Conservation (phyloP, 306 rosid species). For the Vigna mungo region DNA sequence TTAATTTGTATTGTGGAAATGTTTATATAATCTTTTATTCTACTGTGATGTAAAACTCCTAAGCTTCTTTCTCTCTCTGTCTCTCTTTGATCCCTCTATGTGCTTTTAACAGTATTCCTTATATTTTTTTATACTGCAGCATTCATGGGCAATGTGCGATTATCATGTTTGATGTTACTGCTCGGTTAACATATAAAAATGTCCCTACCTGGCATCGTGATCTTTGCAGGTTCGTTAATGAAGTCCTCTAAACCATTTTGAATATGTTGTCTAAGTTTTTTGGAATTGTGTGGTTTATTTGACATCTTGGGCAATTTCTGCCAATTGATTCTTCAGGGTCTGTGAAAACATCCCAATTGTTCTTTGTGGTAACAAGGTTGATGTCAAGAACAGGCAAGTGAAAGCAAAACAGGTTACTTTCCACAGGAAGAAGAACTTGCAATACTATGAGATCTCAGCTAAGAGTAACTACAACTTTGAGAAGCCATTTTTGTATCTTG, state of each 20-base stretch:
- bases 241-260: neutral
- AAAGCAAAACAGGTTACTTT: conserved; percentile 90
- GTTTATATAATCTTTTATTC: neutral
- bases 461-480: conserved; percentile 89
- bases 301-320: neutral
- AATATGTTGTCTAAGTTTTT: neutral
- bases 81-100: neutral
- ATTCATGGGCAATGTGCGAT: conserved; percentile 87
- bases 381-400: conserved; percentile 89
- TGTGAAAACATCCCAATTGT: conserved; percentile 88
- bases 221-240: conserved; percentile 64
- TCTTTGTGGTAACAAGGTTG: conserved; percentile 88
- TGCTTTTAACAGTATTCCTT: neutral
- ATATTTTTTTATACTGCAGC: conserved; percentile 43
- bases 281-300: neutral
- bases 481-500: conserved; percentile 79
- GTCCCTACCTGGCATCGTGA: conserved; percentile 89
- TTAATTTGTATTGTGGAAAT: neutral
- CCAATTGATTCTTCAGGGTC: conserved; percentile 54
- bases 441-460: conserved; percentile 85
- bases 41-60: neutral
- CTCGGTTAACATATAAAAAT: conserved; percentile 73
- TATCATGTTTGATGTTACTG: conserved; percentile 85
- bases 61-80: too few species aligned
- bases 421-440: conserved; percentile 83